Conservation (phyloP, 2,329 filamentous ascomycete species). For the Ophiostoma australiae region DNA sequence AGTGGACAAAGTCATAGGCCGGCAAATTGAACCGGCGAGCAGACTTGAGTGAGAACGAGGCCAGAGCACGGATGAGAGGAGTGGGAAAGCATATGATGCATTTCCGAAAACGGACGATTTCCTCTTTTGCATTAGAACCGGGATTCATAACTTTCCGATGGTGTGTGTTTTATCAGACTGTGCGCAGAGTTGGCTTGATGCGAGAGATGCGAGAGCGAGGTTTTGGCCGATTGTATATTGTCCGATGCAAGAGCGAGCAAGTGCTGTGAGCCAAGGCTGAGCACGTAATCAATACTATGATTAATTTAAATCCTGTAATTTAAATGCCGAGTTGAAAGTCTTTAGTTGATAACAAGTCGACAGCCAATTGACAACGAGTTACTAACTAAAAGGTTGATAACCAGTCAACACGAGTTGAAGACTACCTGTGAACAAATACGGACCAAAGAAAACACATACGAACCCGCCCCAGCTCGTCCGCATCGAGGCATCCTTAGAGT, state of each 20-base stretch:
- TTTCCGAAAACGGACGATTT: slow-evolving; percentile 1
- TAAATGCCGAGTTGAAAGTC: no score
- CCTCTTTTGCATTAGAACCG: neutral
- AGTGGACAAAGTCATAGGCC: neutral
- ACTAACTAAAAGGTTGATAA: no score
- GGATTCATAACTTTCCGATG: neutral
- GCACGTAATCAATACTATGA: no score
- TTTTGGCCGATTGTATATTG: neutral
- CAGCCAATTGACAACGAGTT: no score
- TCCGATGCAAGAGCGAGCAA: neutral
- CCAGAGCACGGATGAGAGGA: neutral
- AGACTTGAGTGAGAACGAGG: neutral
- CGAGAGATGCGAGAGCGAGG: neutral
- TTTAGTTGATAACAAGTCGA: no score
- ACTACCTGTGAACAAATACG: no score
- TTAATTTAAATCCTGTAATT: no score
- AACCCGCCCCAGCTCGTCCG: neutral
- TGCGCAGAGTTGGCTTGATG: neutral
- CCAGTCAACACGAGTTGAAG: no score
- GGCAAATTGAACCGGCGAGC: slow-evolving; percentile 1
- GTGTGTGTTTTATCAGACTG: neutral
- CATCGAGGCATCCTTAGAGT: neutral
- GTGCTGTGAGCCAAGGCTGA: no score
- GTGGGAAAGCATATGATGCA: neutral
- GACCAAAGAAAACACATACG: neutral